Conservation (phyloP, 106 monocot species). For the Dendrobium nobile region DNA sequence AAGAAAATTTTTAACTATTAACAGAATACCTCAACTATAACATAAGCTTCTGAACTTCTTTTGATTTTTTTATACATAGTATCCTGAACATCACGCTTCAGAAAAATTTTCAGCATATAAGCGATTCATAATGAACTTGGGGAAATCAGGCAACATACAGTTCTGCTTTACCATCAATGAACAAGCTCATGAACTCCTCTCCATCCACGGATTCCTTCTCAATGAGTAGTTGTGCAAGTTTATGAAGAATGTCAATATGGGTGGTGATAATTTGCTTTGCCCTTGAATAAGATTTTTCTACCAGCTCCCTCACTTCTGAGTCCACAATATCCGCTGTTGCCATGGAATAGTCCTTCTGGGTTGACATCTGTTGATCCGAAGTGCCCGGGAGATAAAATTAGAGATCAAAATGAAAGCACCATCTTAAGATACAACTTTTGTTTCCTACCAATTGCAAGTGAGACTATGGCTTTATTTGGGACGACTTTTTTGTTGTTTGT, state of each 20-base stretch:
- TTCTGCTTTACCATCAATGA: constrained; percentile 98
- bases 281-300: constrained; percentile 73
- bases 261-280: constrained; percentile 68
- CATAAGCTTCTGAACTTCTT: not conserved
- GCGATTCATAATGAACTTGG: not conserved
- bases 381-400: not conserved
- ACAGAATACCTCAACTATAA: not conserved
- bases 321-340: constrained; percentile 95
- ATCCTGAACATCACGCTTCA: not conserved
- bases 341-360: constrained; percentile 98
- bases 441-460: not conserved
- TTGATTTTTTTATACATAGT: not conserved
- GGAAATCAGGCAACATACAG: constrained; percentile 45
- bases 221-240: constrained; percentile 87
- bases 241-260: constrained; percentile 93
- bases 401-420: not conserved
- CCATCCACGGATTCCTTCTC: constrained; percentile 95
- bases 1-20: not conserved
- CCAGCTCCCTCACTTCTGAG: constrained; percentile 92
- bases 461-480: not conserved
- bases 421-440: no score
- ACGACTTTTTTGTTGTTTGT: no score
- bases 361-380: constrained; percentile 53
- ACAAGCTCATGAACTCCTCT: constrained; percentile 99
- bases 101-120: not conserved